Base-by-base conservation (phyloP, 495 filamentous ascomycete species). In the Xylaria flabelliformis region DNA sequence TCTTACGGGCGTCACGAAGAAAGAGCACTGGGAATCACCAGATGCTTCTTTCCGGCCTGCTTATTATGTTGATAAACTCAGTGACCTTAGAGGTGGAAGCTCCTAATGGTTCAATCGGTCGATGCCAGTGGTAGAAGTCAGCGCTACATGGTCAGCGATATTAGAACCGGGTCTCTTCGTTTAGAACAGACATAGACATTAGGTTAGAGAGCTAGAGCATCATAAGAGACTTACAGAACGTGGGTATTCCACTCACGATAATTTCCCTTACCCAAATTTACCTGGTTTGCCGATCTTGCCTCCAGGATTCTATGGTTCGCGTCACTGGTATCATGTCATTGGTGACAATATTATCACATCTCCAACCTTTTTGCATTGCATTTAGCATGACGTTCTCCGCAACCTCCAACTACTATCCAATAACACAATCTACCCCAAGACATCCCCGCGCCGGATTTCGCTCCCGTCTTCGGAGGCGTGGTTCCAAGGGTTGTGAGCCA, bases 1-100 rank as follows among this genome's bases (percentile, higher is more conserved):
- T 17, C 82, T 98, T 82, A 98, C 96, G 1, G 96, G 96, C 10
- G 95, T 99, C 29, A 90, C 85, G 70, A 92, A 89, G 74, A 91
- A 92, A 83, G 89, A 91, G 71, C 92, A 98, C 73, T 93, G 95
- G 83, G 86, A 93, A 75, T 88, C 85, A 0, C 83, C 88, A 42
- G 90, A 86, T 10, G 85, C 85, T 13, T 75, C 81, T 9, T 87
- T 91, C 3, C 87, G 91, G 65, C 95, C 95, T 8, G 85, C 86
- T 70, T 95, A 87, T 67, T 97, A 94, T 83, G 86, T 94, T 69
- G 93, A 97, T 80, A 89, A 86, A 80, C 81, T 98, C 74, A 90
- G 92, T 50, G 95, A 98, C 85, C 82, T 98, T 59, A 78, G 83
- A 42, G 83, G 62, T 12, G 80, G 69, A 21, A 75, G 76, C 50